Base-by-base conservation (phyloP, 2,329 filamentous ascomycete species). In the Ambrosiella beaveri region DNA sequence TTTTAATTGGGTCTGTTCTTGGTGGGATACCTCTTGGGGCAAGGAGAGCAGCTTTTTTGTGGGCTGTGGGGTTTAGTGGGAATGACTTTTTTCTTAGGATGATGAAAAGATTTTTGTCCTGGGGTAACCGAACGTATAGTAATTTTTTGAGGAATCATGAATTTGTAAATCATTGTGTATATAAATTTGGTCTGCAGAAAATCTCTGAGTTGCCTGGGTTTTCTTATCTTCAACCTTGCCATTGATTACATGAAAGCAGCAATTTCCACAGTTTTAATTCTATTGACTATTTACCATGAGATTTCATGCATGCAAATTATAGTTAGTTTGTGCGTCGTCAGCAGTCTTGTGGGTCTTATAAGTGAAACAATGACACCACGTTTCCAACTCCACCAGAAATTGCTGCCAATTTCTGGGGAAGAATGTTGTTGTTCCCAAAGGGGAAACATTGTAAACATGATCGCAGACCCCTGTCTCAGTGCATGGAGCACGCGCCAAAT, bases 381-480 rank as follows among this genome's bases (percentile, higher is more conserved):
- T 6, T 12, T 41, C n/a, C 39, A 11, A 6, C 5, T n/a, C 39
- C 39, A 41, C 39, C 39, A 41, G n/a, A 41, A 41, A 41, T 27
- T 27, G 39, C 2, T 5, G 3, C 1, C 39, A 41, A 41, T 27
- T 27, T 27, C 27, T 27, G 44, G 44, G 2, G 19, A 15, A 47
- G 44, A 47, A 47, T 47, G 44, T 19, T 54, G 15, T 54, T 54
- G 52, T 41, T 54, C 52, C 52, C 39, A 54, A 54, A 54, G 11
- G 9, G 52, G 52, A 44, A 54, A 44, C 15, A 54, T 44, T 54
- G 38, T 54, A 40, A 54, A 54, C 37, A 54, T 11, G 17, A 40
- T 11, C 2, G 47, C 19, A 51, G 12, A 51, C 19, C 44, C 44
- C n/a, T 13, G 44, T 47, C 44, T 8, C n/a, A 47, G 8, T 8